Evolutionary conservation across 2,329 filamentous ascomycete species (phyloP).

Genomic region (Fusarium papillatum): DNA sequence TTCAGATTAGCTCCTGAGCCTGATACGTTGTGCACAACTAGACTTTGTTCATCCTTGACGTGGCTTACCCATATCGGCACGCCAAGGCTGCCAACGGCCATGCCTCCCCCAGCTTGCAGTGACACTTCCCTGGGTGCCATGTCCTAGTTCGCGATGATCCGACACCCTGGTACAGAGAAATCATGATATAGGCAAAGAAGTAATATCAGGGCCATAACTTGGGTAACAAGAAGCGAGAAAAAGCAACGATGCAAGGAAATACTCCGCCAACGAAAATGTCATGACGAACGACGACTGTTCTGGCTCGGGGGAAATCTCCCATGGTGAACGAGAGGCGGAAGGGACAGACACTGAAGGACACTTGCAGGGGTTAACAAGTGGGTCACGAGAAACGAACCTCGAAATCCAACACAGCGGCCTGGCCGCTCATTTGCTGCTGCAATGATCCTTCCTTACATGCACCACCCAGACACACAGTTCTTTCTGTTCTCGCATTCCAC

Average conservation of each 20-base stretch:
- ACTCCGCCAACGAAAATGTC: neutral
- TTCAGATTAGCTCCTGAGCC: conserved; percentile 20
- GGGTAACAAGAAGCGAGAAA: neutral
- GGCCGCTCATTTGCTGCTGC: neutral
- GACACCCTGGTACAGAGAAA: conserved; percentile 17
- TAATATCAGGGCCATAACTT: conserved; percentile 11
- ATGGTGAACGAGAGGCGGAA: conserved; percentile 11
- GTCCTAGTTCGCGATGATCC: conserved; percentile 24
- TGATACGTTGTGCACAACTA: conserved; percentile 15
- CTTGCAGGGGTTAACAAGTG: conserved; percentile 27
- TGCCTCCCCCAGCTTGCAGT: conserved; percentile 6
- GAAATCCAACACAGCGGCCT: conserved; percentile 23
- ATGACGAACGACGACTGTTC: conserved; percentile 9
- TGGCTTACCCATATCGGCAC: conserved; percentile 23
- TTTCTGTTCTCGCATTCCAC: conserved; percentile 23
- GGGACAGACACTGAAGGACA: conserved; percentile 25
- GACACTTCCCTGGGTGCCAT: conserved; percentile 3
- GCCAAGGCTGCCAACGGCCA: conserved; percentile 20
- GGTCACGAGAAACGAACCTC: conserved; percentile 28
- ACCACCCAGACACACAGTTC: neutral
- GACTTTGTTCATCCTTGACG: conserved; percentile 23
- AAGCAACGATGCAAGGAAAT: conserved; percentile 2
- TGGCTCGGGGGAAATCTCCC: conserved; percentile 3
- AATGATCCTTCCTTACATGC: conserved; percentile 4
- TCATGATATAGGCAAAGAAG: conserved; percentile 24